Evolutionary conservation across 345 rosid genomes (phyloP), one percentile per base, ranked within the genome.

Genomic region (Populus davidiana): DNA sequence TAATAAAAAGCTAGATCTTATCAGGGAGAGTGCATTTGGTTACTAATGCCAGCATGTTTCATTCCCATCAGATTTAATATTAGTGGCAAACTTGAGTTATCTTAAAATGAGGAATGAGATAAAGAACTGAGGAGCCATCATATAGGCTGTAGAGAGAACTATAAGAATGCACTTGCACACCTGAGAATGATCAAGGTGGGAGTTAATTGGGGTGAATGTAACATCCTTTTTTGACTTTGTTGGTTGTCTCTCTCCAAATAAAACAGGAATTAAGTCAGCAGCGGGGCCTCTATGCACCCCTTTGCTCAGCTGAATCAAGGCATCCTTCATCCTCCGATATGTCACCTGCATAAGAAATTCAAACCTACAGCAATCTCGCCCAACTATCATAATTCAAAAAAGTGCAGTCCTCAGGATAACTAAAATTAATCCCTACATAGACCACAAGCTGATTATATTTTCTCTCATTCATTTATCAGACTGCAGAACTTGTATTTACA

Each of bases 251-350:
- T 96, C 98, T 68, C 99, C 98, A 75, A 91, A 96, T 76, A 96
- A 82, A 13, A 93, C 96, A 77, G 98, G 98, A 39, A 93, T 83
- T 68, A 93, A 83, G 77, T 92, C 94, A 41, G 93, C 81, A 83
- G 99, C 99, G 71, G 99, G 96, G 64, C 98, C 99, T 85, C 78
- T 90, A 12, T 86, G 83, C 75, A 93, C 90, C 36, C 94, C 98
- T 89, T 91, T 96, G 72, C 98, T 93, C 76, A 96, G 65, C 76
- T 91, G 92, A 70, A 93, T 86, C 78, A 96, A 85, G 20, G 97
- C 88, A 83, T 92, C 97, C 87, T 93, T 96, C 98, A 96, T 93
- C 82, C 98, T 91, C 16, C 91, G 90, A 76, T 90, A 93, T 16
- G 99, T 93, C 47, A 96, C 91, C 97, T 92, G 86, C 81, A 76